Base-by-base conservation (phyloP, 2,329 filamentous ascomycete genomes). In the Sclerotiophoma versabilis region DNA sequence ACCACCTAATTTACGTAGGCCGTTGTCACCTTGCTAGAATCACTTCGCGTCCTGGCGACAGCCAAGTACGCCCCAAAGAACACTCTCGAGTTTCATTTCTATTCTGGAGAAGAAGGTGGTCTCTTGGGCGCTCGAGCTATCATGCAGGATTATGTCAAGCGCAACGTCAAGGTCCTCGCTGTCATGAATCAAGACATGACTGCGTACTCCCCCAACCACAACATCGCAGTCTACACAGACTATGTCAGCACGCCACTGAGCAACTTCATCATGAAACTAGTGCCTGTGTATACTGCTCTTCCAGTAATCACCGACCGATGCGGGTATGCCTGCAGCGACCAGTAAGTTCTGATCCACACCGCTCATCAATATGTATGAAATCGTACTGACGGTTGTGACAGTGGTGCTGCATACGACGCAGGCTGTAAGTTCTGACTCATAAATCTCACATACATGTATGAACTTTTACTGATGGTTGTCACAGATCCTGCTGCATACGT, bases 171-270 rank as follows among this genome's bases (percentile, higher is more conserved):
- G 60, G 83, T 97, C 74, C 93, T 92, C 78, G 92, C 93, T 23
- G 96, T 96, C 92, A 84, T 97, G 51, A 92, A 96, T 79, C 93
- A 97, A 76, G 93, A 97, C 76, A 96, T 96, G 93, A 63, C 60
- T 2, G 92, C 93, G 11, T 96, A 88, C 72, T 83, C 83, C 45
- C 80, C 96, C 65, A 96, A 92, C 2, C 80, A 82, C 12, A 96
- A 58, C 30, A 58, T 58, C 11, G 49, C 55, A 10, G 49, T 54
- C 10, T 54, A 96, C 72, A 92, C 96, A 80, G 96, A 96, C 82
- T 84, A 87, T 64, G 84, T 96, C 49, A 88, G 96, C 60, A 87
- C 85, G 34, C 84, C 57, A 11, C 30, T 54, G 25, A 58, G 46
- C 22, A 58, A 58, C 41, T 54, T 54, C 69, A 57, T 57, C n/a